Conservation (phyloP, 768 basidiomycete species). For the Plicaturopsis crispa region DNA sequence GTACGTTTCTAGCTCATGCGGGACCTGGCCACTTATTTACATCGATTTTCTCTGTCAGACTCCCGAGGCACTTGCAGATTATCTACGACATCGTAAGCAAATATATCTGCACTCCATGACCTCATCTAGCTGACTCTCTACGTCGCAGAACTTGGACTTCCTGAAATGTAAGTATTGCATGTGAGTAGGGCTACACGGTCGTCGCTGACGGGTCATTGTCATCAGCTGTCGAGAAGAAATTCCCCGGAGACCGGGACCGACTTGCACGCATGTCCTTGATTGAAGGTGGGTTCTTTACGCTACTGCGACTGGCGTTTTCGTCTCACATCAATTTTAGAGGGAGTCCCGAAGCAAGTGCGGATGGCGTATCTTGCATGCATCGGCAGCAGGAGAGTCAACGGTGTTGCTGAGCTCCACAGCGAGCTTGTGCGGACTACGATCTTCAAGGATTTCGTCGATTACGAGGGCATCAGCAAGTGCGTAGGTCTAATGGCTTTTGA, state of each 20-base stretch:
- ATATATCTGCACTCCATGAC: background rate
- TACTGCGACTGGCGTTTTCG: background rate
- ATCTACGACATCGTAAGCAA: conserved; percentile 78
- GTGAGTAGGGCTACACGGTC: background rate
- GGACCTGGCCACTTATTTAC: background rate
- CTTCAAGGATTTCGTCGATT: conserved; percentile 89
- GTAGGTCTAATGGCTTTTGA: too few species aligned
- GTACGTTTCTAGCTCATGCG: conserved; percentile 22
- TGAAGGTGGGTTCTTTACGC: conserved; percentile 46
- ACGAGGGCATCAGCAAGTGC: conserved; percentile 78
- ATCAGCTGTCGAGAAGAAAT: conserved; percentile 79
- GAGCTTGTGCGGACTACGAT: conserved; percentile 81
- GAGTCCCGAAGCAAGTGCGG: conserved; percentile 75
- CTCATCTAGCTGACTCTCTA: background rate
- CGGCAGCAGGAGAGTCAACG: conserved; percentile 84
- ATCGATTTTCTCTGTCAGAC: background rate
- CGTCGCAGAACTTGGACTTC: conserved; percentile 43
- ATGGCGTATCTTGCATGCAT: conserved; percentile 93
- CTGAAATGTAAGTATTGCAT: conserved; percentile 48
- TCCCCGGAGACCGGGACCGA: conserved; percentile 78
- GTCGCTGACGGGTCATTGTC: background rate
- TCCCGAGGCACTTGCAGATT: conserved; percentile 88
- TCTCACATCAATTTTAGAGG: conserved; percentile 44
- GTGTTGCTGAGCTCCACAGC: conserved; percentile 94
- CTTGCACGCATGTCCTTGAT: conserved; percentile 87